These are phyloP conservation scores for Neurospora terricola DNA, from an alignment of 495 filamentous ascomycete species.

Conservation along the genomic window DNA sequence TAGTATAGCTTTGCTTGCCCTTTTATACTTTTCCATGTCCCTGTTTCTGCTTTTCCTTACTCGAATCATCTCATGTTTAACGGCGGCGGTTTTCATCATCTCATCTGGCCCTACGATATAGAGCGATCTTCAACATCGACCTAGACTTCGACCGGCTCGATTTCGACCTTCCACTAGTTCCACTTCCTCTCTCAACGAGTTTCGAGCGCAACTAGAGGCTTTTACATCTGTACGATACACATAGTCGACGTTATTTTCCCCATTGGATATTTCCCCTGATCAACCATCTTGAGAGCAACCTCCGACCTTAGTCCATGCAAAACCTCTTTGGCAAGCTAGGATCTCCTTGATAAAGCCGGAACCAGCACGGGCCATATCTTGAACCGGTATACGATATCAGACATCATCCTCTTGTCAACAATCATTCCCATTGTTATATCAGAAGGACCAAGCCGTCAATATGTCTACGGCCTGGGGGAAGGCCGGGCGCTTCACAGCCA, in stretches of 20 bases:
- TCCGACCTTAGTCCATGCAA: not conserved
- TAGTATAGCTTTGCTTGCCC: not conserved
- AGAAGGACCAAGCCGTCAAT: not conserved
- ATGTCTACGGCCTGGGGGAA: slow-evolving; percentile 22
- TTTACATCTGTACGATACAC: not conserved
- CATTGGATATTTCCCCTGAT: not conserved
- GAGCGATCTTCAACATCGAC: not conserved
- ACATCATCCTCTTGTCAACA: not conserved
- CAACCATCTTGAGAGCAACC: not conserved
- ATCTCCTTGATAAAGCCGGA: not conserved
- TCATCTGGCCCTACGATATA: not conserved
- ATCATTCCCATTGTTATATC: not conserved
- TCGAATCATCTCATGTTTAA: not conserved
- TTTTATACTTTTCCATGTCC: not conserved
- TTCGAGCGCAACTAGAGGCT: not conserved
- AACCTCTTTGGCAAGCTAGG: not conserved
- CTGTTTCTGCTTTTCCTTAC: not conserved
- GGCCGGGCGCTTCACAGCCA: slow-evolving; percentile 65
- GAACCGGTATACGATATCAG: not conserved
- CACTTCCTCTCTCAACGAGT: not conserved
- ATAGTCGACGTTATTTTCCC: not conserved
- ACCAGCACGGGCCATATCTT: not conserved
- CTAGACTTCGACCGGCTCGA: not conserved
- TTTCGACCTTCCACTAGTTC: not conserved
- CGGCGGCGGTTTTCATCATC: not conserved